Evolutionary conservation across 2,329 filamentous ascomycete species (phyloP).

Genomic region (Colletotrichum navitas): DNA sequence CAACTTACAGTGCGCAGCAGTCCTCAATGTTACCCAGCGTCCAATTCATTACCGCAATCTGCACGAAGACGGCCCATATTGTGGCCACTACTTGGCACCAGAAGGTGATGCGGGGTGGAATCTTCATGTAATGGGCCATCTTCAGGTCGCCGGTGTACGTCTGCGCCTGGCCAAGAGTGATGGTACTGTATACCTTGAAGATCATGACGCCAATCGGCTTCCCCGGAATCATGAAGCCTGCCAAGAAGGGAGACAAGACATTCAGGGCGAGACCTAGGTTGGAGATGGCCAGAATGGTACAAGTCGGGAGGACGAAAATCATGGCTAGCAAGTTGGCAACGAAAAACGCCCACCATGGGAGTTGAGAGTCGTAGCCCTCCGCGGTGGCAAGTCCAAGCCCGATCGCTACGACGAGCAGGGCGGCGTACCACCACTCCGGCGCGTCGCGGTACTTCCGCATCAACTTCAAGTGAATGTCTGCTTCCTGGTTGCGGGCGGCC

Average conservation of each 20-base stretch:
- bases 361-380: conserved; percentile 66
- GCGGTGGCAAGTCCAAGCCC: conserved; percentile 66
- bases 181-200: conserved; percentile 51
- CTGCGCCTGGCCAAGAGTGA: conserved; percentile 46
- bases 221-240: conserved; percentile 64
- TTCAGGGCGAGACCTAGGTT: conserved; percentile 51
- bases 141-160: conserved; percentile 61
- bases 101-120: conserved; percentile 70
- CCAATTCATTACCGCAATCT: conserved; percentile 54
- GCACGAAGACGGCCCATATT: conserved; percentile 57
- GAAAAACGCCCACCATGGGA: conserved; percentile 51
- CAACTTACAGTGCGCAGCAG: conserved; percentile 51
- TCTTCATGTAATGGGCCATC: conserved; percentile 64
- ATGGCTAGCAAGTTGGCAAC: conserved; percentile 53
- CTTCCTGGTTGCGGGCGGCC: conserved; percentile 59
- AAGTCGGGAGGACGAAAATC: conserved; percentile 61
- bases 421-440: conserved; percentile 69
- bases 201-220: conserved; percentile 54
- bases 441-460: conserved; percentile 70
- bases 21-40: conserved; percentile 58
- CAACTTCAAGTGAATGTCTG: conserved; percentile 69
- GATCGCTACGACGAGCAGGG: conserved; percentile 62
- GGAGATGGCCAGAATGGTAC: conserved; percentile 36
- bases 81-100: conserved; percentile 72
- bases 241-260: conserved; percentile 61